Evolutionary conservation across 495 filamentous ascomycete species (phyloP), one percentile per base, ranked within the genome.

Genomic region (Lepraria neglecta): DNA sequence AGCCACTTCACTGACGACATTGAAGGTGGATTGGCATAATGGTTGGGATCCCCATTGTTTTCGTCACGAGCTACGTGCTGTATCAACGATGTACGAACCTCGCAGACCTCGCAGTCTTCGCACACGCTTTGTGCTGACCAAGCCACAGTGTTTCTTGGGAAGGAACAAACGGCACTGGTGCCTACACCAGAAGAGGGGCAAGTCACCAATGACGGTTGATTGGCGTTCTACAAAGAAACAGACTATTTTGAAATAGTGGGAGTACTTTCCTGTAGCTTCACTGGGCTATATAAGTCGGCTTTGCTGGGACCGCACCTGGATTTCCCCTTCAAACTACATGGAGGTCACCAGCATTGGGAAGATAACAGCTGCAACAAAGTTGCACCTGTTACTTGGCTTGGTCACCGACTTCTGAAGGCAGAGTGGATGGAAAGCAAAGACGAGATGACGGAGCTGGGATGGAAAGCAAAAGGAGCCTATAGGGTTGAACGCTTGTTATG

Each of bases 61-160:
- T 66, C 7, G 62, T 65, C 19, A 59, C 64, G 12, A 64, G 60
- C 53, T 66, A 64, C 44, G 33, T 59, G 19, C 56, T 66, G 15
- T 66, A 65, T n/a, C 21, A 52, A 45, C 27, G 64, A 47, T 4
- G 59, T 62, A 58, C 28, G 43, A 35, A 38, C 38, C n/a, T 15
- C 9, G 24, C 24, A 24, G 24, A 24, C 24, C n/a, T 24, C 24
- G 15, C 24, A 31, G 48, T 27, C 38, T n/a, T 11, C 5, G 9
- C 21, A 9, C 2, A 17, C 52, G 47, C 17, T 21, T 42, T 43
- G 7, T 53, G 58, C 48, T 56, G 54, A 56, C 30, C 43, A 4
- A 21, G 28, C 31, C 19, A 44, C n/a, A 64, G 62, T 64, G n/a
- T 19, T 59, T 24, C 62, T 64, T 21, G 56, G 62, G 12, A 42